Percentiles rank a stretch among this genome's conserved stretches.
Evolutionary conservation across 306 rosid genomes (phyloP).

Genomic region (Cucurbita maxima): DNA sequence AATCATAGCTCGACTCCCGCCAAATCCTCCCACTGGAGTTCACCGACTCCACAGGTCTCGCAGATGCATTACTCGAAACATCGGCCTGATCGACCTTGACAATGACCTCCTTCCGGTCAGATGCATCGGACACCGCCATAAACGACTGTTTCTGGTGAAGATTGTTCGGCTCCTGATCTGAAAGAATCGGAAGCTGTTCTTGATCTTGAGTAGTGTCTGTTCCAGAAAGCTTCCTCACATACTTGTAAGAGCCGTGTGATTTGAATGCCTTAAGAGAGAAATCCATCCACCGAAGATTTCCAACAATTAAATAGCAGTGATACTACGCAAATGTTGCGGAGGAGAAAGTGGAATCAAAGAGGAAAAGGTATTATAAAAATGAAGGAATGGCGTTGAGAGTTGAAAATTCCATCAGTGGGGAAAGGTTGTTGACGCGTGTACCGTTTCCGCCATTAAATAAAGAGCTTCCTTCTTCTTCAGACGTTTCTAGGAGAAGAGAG

Average conservation of each 20-base stretch:
- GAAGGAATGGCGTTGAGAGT: not conserved
- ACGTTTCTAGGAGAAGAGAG: not conserved
- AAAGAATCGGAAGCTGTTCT: constrained; percentile 48
- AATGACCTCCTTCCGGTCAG: constrained; percentile 23
- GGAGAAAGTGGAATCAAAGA: not conserved
- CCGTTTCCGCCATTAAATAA: not conserved
- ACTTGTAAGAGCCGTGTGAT: constrained; percentile 29
- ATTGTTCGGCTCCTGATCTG: constrained; percentile 9
- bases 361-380: not conserved
- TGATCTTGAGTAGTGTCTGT: constrained; percentile 15
- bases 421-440: constrained; percentile 27
- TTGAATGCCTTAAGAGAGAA: constrained; percentile 48
- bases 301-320: not conserved
- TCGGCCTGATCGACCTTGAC: constrained; percentile 42
- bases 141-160: not conserved
- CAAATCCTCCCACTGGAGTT: constrained; percentile 13
- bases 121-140: not conserved
- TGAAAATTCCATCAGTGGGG: not conserved
- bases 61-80: not conserved
- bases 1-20: constrained; percentile 46
- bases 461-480: not conserved
- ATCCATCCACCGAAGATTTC: constrained; percentile 24
- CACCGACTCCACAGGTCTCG: not conserved
- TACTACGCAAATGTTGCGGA: not conserved
- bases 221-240: constrained; percentile 15